Base-by-base conservation (phyloP, 2,329 filamentous ascomycete species). In the Botrytis cinerea region DNA sequence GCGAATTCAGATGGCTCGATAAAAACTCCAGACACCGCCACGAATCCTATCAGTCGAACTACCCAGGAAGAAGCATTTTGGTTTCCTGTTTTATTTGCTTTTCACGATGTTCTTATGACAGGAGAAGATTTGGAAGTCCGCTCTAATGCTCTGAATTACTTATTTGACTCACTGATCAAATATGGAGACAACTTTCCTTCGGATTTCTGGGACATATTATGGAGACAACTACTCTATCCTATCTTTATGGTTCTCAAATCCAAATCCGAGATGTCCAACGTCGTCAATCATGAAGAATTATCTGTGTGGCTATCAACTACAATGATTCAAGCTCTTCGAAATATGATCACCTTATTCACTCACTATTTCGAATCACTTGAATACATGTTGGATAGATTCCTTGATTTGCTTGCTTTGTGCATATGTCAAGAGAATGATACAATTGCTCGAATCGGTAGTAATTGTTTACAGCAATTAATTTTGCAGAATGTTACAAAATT, bases 371-470 rank as follows among this genome's bases (percentile, higher is more conserved):
- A 97, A 74, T 91, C 94, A 0, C 85, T 99, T 16, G 94, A 98
- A 83, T 97, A 97, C 81, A 99, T 99, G 96, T 88, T 99, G 28
- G 94, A 98, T 82, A 89, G 96, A n/a, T 98, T 99, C 82, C 84
- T 99, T 54, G 95, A 98, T 82, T 88, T 99, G 32, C 85, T 99
- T 18, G 95, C 94, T 5, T 88, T 99, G 18, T 99, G 96, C 81
- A 99, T 99, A 76, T 98, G 95, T 81, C 96, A 99, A 82, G 96
- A 99, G 81, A 99, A 99, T 79, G 96, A 99, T 80, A 99, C 97
- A 0, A 95, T 99, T 77, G 97, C 96, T 4, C 90, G 97, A 38
- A 99, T 99, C 79, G 96, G 96, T 70, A 98, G 95, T 85, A 99
- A 99, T 81, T 99, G 97, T 81, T 84, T 99, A 71, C 96, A 99